Conservation (phyloP, 2,329 filamentous ascomycete genomes). For the Ophiostoma pallidulum region DNA sequence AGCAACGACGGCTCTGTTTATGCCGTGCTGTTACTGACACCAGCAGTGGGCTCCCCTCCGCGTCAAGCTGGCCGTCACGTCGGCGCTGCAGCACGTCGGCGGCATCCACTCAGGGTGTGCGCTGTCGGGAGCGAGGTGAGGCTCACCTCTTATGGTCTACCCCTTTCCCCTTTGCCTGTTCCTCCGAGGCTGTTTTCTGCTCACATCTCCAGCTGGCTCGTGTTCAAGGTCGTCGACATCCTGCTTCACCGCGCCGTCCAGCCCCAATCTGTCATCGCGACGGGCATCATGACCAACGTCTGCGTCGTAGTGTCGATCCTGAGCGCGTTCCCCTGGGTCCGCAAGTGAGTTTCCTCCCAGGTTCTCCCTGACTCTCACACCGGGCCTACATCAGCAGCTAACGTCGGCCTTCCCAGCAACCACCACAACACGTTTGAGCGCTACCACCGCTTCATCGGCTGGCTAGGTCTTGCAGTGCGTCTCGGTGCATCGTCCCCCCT, state of each 20-base stretch:
- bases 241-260: constrained; percentile 25
- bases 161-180: neutral
- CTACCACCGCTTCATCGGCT: constrained; percentile 33
- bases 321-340: constrained; percentile 32
- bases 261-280: constrained; percentile 27
- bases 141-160: too few species aligned
- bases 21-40: too few species aligned
- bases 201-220: constrained; percentile 27
- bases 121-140: constrained; percentile 24
- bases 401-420: constrained; percentile 18
- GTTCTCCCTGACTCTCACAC: too few species aligned
- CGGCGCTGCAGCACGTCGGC: constrained; percentile 31
- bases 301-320: constrained; percentile 29
- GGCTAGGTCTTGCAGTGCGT: constrained; percentile 30
- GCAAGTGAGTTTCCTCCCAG: constrained; percentile 26
- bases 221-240: constrained; percentile 31
- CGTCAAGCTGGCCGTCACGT: constrained; percentile 28
- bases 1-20: too few species aligned
- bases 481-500: too few species aligned
- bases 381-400: too few species aligned
- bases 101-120: constrained; percentile 33
- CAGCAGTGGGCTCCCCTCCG: constrained; percentile 26
- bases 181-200: too few species aligned
- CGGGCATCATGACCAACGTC: constrained; percentile 29
- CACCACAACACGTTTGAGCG: constrained; percentile 33